Conservation (phyloP, 2,329 filamentous ascomycete genomes). For the Colletotrichum kahawae region DNA sequence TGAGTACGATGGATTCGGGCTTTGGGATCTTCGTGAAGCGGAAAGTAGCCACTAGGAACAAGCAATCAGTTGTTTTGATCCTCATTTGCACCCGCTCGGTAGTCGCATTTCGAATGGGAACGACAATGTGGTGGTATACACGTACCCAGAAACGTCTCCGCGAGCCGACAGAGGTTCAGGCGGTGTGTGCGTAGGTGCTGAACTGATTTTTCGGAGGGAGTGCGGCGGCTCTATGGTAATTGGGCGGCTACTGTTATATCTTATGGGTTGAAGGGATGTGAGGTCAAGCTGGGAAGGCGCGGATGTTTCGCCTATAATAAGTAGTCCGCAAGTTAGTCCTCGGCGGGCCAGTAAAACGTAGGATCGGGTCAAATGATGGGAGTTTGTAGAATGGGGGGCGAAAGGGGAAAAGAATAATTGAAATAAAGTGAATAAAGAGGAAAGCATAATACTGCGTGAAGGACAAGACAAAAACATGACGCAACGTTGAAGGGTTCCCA, state of each 20-base stretch:
- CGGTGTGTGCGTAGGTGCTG: conserved; percentile 46
- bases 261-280: conserved; percentile 5
- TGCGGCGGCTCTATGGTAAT: conserved; percentile 59
- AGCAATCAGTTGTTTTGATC: neutral
- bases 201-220: conserved; percentile 40
- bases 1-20: conserved; percentile 53
- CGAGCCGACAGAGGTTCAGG: conserved; percentile 60
- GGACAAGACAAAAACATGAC: conserved; percentile 24
- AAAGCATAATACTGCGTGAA: conserved; percentile 1
- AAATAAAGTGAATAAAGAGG: conserved; percentile 10
- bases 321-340: neutral
- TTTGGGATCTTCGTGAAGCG: conserved; percentile 60
- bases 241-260: conserved; percentile 43
- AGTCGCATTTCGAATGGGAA: neutral
- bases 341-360: neutral
- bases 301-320: conserved; percentile 21
- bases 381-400: neutral
- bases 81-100: neutral
- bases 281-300: neutral
- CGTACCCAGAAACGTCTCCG: conserved; percentile 64
- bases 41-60: conserved; percentile 61
- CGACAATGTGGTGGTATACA: conserved; percentile 9
- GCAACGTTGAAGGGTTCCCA: conserved; percentile 12
- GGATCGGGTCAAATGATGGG: neutral
- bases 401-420: neutral